Percentiles rank a stretch among this genome's conserved stretches.
phyloP scores from a whole-genome alignment of 768 basidiomycete genomes.

The Mycena kentingensis region DNA sequence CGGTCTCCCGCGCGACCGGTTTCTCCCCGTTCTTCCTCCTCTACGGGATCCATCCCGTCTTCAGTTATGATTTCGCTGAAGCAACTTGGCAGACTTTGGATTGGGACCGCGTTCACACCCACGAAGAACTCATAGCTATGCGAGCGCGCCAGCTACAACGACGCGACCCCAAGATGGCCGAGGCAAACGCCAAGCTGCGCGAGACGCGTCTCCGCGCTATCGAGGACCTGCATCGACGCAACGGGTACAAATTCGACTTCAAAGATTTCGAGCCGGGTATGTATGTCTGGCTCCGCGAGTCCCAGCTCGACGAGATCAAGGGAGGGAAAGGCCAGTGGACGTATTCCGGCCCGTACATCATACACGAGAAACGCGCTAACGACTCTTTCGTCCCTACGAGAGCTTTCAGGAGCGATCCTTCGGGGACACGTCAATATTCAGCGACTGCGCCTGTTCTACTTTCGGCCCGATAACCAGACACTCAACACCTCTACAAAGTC shows the following conservation, averaged over 20 bases:
- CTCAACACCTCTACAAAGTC: too few relatives aligned
- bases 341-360: slow-evolving; percentile 35
- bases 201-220: slow-evolving; percentile 18
- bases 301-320: slow-evolving; percentile 31
- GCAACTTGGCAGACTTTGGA: slow-evolving; percentile 30
- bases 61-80: slow-evolving; percentile 33
- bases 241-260: slow-evolving; percentile 16
- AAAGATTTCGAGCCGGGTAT: slow-evolving; percentile 27
- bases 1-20: slow-evolving; percentile 30
- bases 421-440: slow-evolving; percentile 21
- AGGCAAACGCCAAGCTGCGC: slow-evolving; percentile 17
- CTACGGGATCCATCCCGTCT: slow-evolving; percentile 32
- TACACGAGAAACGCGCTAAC: slow-evolving; percentile 21
- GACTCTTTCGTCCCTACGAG: slow-evolving; percentile 20
- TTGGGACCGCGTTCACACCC: slow-evolving; percentile 25
- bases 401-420: slow-evolving; percentile 24
- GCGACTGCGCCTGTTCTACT: slow-evolving; percentile 21
- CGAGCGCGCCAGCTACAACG: slow-evolving; percentile 25
- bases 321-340: slow-evolving; percentile 31
- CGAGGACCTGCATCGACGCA: slow-evolving; percentile 25
- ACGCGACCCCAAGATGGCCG: slow-evolving; percentile 21
- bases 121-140: slow-evolving; percentile 29
- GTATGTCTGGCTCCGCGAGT: slow-evolving; percentile 35
- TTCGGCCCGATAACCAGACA: slow-evolving; percentile 7
- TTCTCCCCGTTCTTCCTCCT: slow-evolving; percentile 34